Base-by-base conservation (phyloP, 805 yeast genomes). In the Hanseniaspora thailandica region DNA sequence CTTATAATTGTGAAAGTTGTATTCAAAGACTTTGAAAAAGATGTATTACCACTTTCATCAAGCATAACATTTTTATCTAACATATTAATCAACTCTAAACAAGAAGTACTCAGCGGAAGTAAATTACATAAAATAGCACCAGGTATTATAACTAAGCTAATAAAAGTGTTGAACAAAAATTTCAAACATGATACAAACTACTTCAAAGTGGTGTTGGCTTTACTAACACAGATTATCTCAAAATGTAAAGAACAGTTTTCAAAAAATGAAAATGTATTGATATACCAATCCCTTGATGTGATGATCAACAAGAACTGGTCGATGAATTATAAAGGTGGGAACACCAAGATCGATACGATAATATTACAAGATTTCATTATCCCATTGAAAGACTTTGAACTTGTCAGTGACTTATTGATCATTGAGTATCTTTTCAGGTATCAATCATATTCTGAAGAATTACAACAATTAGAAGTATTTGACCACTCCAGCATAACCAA, bases 281-380 rank as follows among this genome's bases (percentile, higher is more conserved):
- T 48, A 38, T 48, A 40, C 31, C 52, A 48, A 20, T 48, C 52
- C 2, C 12, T 48, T 2, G 35, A 48, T 4, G 20, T 15, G 15
- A 20, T 48, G 26, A 40, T 48, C n/a, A 48, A 19, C 25, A 43
- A 40, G 34, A 17, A n/a, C 2, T 48, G 52, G 52, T n/a, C 36
- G 9, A 17, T 28, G 20, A n/a, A 9, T 17, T 28, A 40, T 20
- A 38, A 20, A 9, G 33, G 26, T 13, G n/a, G n/a, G 7, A 31
- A 30, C 25, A 5, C 25, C 15, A 8, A 23, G 23, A 34, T 17
- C 5, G 36, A 41, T 26, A 7, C 35, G 2, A n/a, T 41, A 4
- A 40, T 48, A 3, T 28, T 48, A 4, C 19, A 48, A 3, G 15
- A 41, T 1, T 34, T 48, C 4, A 40, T 44, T 9, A 33, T 5